A percentile compares a stretch with the other conserved stretches of the same genome.
These are phyloP conservation scores for Candida palmyrensis DNA, from an alignment of 805 yeast species.

Conservation along the genomic window DNA sequence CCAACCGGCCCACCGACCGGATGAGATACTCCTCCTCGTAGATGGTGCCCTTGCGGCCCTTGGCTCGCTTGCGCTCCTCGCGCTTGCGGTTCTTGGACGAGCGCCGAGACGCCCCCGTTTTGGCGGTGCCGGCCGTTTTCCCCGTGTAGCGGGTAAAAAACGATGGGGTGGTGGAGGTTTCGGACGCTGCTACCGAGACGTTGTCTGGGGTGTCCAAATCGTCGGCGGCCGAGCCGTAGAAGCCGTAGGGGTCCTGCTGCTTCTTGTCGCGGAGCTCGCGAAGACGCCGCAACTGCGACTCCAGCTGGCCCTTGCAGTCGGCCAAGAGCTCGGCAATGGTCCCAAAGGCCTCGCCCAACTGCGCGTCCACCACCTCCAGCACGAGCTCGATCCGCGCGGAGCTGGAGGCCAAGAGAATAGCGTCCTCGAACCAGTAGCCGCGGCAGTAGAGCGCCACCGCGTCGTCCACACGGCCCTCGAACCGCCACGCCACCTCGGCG, in stretches of 20 bases:
- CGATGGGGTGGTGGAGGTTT: slow-evolving; percentile 87
- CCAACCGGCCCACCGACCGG: slow-evolving; percentile 78
- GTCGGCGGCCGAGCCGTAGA: slow-evolving; percentile 63
- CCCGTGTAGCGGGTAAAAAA: slow-evolving; percentile 96
- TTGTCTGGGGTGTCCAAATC: slow-evolving; percentile 79
- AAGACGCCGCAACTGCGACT: slow-evolving; percentile 76
- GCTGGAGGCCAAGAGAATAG: slow-evolving; percentile 57
- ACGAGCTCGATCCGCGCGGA: slow-evolving; percentile 38
- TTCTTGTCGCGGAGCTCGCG: slow-evolving; percentile 84
- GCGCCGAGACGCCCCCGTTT: slow-evolving; percentile 90
- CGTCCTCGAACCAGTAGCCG: slow-evolving; percentile 69
- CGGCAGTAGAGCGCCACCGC: slow-evolving; percentile 70
- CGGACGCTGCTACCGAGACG: slow-evolving; percentile 92
- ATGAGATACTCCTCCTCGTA: slow-evolving; percentile 95
- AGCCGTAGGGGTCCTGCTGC: slow-evolving; percentile 76
- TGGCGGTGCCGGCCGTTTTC: slow-evolving; percentile 91
- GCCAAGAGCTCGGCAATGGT: slow-evolving; percentile 80
- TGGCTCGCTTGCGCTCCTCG: slow-evolving; percentile 91
- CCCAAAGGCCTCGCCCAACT: slow-evolving; percentile 84
- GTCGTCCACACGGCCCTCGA: slow-evolving; percentile 54
- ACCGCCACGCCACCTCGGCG: slow-evolving; percentile 66
- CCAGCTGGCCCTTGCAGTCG: slow-evolving; percentile 85
- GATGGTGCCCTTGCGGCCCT: slow-evolving; percentile 96
- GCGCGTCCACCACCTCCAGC: slow-evolving; percentile 60
- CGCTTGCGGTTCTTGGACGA: slow-evolving; percentile 90